Evolutionary conservation across 1,284 basidiomycete species (phyloP).

Genomic region (Cryptococcus maquisensis): DNA sequence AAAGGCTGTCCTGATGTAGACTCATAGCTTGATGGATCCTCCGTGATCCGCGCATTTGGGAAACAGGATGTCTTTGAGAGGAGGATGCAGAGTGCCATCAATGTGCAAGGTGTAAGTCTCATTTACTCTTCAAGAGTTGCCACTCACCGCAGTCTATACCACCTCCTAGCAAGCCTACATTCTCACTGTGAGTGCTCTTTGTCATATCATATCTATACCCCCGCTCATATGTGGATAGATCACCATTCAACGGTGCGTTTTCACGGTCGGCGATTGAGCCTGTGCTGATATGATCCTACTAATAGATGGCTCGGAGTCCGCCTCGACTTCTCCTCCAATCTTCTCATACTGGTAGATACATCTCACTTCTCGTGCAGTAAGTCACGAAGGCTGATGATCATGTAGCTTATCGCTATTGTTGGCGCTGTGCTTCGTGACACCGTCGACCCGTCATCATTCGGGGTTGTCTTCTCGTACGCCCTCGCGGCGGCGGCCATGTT

Average conservation of each 20-base stretch:
- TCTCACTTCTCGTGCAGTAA: neutral
- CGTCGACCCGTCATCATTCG: constrained; percentile 35
- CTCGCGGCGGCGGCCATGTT: constrained; percentile 18
- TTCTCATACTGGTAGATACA: constrained; percentile 19
- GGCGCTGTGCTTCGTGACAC: constrained; percentile 33
- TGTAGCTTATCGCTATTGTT: constrained; percentile 34
- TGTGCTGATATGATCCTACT: neutral
- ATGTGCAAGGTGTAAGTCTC: constrained; percentile 27
- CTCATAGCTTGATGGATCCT: constrained; percentile 23
- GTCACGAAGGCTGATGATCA: neutral
- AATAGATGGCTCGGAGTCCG: constrained; percentile 38
- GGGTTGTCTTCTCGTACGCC: constrained; percentile 42
- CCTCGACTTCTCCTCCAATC: constrained; percentile 30
- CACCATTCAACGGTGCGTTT: constrained; percentile 13
- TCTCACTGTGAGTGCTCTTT: constrained; percentile 16
- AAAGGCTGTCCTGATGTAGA: neutral
- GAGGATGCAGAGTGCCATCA: constrained; percentile 22
- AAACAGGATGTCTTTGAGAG: constrained; percentile 24
- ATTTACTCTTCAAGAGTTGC: neutral
- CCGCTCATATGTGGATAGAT: constrained; percentile 4
- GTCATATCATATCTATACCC: neutral
- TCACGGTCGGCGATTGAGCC: neutral
- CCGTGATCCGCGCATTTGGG: constrained; percentile 33
- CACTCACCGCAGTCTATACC: neutral
- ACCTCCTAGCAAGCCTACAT: constrained; percentile 23